phyloP scores from a whole-genome alignment of 139 green algal species.

The Dunaliella primolecta region DNA sequence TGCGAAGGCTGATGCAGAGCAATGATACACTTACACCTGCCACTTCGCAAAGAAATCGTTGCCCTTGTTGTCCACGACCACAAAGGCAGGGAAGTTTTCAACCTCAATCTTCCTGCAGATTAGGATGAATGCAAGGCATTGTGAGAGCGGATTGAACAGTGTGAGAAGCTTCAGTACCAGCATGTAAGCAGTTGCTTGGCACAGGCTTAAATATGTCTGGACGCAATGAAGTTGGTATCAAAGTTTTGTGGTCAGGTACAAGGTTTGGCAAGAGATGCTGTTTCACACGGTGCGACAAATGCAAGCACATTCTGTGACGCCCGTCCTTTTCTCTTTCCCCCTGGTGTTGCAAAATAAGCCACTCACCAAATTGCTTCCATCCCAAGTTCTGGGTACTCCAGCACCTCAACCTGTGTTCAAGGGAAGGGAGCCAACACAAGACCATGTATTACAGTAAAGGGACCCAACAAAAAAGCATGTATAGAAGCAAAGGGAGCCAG shows the following conservation, averaged over 20 bases:
- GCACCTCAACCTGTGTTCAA: conserved; percentile 35
- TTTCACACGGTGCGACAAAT: too few species aligned
- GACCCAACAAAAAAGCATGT: too few species aligned
- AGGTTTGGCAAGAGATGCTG: too few species aligned
- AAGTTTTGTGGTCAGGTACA: too few species aligned
- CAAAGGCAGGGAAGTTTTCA: conserved; percentile 49
- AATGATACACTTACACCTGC: conserved; percentile 18
- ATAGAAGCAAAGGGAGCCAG: too few species aligned
- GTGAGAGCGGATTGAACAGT: neutral
- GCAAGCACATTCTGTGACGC: too few species aligned
- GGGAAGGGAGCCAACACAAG: too few species aligned
- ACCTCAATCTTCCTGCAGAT: conserved; percentile 41
- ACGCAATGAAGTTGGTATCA: too few species aligned
- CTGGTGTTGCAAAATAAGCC: neutral
- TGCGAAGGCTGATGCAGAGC: too few species aligned
- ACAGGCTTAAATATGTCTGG: too few species aligned
- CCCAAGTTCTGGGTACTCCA: conserved; percentile 51
- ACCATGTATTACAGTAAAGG: too few species aligned
- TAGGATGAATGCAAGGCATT: neutral
- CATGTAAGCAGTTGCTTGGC: neutral
- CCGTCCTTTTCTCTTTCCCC: too few species aligned
- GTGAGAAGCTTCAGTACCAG: neutral
- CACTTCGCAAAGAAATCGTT: conserved; percentile 46
- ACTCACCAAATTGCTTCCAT: conserved; percentile 48
- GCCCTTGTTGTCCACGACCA: conserved; percentile 49